These are phyloP conservation scores for Magnusiomyces suaveolens DNA, from an alignment of 1,139 yeast species.

Conservation along the genomic window DNA sequence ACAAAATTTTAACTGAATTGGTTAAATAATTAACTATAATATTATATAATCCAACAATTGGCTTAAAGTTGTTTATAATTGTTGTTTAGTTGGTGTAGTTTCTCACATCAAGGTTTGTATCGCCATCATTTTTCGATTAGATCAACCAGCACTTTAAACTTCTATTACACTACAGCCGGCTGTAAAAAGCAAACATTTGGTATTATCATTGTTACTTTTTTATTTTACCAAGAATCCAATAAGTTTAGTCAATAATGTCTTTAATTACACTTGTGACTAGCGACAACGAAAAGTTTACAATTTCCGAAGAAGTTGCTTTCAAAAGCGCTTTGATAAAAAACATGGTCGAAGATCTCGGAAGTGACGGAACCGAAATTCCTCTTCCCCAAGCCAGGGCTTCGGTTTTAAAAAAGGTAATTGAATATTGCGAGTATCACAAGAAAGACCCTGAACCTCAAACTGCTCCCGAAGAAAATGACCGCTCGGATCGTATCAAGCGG, in stretches of 20 bases:
- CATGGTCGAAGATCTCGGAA: slow-evolving; percentile 66
- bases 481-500: slow-evolving; percentile 32
- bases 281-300: not conserved
- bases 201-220: not conserved
- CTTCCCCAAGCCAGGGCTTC: slow-evolving; percentile 56
- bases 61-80: too few species aligned
- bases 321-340: slow-evolving; percentile 80
- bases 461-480: slow-evolving; percentile 1
- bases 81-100: too few species aligned
- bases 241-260: not conserved
- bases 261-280: not conserved
- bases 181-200: too few species aligned
- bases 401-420: slow-evolving; percentile 80
- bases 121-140: too few species aligned
- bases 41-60: too few species aligned
- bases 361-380: slow-evolving; percentile 63
- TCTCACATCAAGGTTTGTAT: too few species aligned
- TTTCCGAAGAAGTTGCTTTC: slow-evolving; percentile 59
- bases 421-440: slow-evolving; percentile 95
- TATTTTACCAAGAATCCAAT: not conserved
- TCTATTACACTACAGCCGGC: too few species aligned
- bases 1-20: too few species aligned
- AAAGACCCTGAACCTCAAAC: slow-evolving; percentile 38
- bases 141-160: too few species aligned
- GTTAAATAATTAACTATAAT: too few species aligned